These are phyloP conservation scores for Epithele typhae DNA, from an alignment of 768 basidiomycete species.

Conservation along the genomic window DNA sequence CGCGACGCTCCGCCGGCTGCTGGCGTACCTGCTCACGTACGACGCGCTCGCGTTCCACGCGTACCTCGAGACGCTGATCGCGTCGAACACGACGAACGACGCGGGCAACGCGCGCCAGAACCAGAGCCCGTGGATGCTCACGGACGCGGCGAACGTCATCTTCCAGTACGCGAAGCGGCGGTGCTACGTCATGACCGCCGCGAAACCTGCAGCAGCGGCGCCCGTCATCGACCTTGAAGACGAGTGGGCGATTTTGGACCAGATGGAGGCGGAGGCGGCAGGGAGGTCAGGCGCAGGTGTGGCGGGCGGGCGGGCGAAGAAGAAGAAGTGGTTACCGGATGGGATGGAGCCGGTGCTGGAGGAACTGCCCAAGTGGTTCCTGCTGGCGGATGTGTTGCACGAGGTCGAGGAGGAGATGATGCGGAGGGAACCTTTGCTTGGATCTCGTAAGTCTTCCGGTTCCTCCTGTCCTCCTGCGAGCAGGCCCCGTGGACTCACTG, in stretches of 20 bases:
- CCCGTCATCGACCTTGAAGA: slow-evolving; percentile 42
- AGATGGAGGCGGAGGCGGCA: slow-evolving; percentile 39
- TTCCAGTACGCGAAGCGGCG: slow-evolving; percentile 75
- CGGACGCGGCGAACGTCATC: slow-evolving; percentile 85
- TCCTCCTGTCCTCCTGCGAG: neutral
- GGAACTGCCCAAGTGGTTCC: slow-evolving; percentile 91
- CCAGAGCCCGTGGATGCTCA: slow-evolving; percentile 86
- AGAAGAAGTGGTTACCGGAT: slow-evolving; percentile 59
- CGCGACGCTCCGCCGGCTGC: slow-evolving; percentile 74
- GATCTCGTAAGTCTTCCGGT: slow-evolving; percentile 17
- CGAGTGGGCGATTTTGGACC: slow-evolving; percentile 70
- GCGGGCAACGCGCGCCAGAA: slow-evolving; percentile 58
- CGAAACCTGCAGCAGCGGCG: slow-evolving; percentile 26
- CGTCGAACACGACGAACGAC: slow-evolving; percentile 47
- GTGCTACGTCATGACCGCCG: slow-evolving; percentile 58
- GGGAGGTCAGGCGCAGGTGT: slow-evolving; percentile 1
- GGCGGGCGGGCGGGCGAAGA: slow-evolving; percentile 1
- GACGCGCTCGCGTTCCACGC: slow-evolving; percentile 88
- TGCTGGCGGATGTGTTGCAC: slow-evolving; percentile 78
- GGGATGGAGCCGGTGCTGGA: slow-evolving; percentile 85
- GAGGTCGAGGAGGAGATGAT: slow-evolving; percentile 89
- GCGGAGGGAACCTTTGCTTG: slow-evolving; percentile 42
- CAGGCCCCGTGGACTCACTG: no score
- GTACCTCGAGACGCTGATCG: slow-evolving; percentile 85
- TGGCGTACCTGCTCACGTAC: slow-evolving; percentile 82